These are phyloP conservation scores for Phytophthora pseudosyringae DNA, from an alignment of 352 stramenopile genomes.

Conservation along the genomic window DNA sequence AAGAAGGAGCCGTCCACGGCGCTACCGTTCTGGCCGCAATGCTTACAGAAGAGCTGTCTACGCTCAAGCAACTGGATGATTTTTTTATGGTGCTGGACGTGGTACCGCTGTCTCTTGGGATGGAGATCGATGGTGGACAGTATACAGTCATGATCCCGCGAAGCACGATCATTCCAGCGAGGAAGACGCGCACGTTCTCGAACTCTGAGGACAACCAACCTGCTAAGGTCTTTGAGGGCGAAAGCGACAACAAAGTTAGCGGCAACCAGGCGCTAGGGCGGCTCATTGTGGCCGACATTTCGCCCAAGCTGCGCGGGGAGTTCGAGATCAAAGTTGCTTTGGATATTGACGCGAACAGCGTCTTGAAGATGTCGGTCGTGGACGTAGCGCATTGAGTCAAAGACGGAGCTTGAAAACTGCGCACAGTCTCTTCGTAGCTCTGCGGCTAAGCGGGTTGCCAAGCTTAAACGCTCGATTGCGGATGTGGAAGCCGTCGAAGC, in stretches of 20 bases:
- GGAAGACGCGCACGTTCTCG: constrained; percentile 7
- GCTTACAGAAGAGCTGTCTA: not conserved
- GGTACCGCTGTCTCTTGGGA: constrained; percentile 2
- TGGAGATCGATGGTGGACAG: not conserved
- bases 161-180: constrained; percentile 5
- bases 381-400: no score
- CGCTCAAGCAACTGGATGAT: not conserved
- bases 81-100: constrained; percentile 13
- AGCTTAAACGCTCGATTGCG: no score
- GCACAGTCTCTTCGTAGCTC: no score
- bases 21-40: constrained; percentile 1
- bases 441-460: no score
- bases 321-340: constrained; percentile 1
- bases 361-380: not conserved
- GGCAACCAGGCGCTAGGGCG: not conserved
- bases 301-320: not conserved
- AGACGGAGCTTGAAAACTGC: no score
- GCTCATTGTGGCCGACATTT: not conserved
- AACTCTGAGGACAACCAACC: constrained; percentile 5
- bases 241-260: not conserved
- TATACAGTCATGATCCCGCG: not conserved
- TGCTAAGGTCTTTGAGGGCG: not conserved
- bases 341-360: not conserved
- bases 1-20: not conserved
- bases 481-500: no score